These are phyloP conservation scores for Neonectria coccinea DNA, from an alignment of 2,329 filamentous ascomycete genomes.

Conservation along the genomic window DNA sequence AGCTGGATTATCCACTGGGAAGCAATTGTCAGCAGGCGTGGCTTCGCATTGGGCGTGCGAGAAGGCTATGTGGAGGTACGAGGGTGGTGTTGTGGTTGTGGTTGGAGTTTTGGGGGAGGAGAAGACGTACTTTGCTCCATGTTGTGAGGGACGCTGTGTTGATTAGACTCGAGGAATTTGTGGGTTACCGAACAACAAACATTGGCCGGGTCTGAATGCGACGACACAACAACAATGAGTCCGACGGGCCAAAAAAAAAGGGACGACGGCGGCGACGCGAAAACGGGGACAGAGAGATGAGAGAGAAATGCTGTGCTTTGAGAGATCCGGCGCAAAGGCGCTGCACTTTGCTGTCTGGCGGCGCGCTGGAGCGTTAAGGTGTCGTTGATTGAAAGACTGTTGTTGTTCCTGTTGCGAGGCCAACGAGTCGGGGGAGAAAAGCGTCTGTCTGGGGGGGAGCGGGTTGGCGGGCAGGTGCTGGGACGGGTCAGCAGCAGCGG, in stretches of 20 bases:
- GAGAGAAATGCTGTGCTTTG: constrained; percentile 22
- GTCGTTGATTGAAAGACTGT: constrained; percentile 45
- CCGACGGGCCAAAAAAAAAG: constrained; percentile 23
- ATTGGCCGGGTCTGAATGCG: constrained; percentile 51
- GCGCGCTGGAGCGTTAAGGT: constrained; percentile 47
- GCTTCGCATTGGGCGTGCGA: constrained; percentile 25
- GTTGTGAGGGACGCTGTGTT: constrained; percentile 46
- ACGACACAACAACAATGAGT: constrained; percentile 44
- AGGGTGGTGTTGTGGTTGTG: constrained; percentile 31
- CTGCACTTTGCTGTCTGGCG: constrained; percentile 33
- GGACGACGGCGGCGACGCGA: constrained; percentile 27
- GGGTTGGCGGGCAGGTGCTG: constrained; percentile 17
- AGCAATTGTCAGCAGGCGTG: constrained; percentile 35
- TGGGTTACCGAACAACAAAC: constrained; percentile 54
- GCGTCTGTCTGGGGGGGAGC: constrained; percentile 25
- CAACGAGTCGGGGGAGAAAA: constrained; percentile 53
- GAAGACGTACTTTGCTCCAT: constrained; percentile 54
- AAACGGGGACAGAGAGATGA: constrained; percentile 19
- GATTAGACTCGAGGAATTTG: constrained; percentile 46
- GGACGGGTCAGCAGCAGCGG: constrained; percentile 17
- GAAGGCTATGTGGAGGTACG: constrained; percentile 12
- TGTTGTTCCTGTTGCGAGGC: constrained; percentile 60
- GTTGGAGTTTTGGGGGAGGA: constrained; percentile 24
- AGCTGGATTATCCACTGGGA: constrained; percentile 46
- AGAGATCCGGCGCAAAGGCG: constrained; percentile 33